Base-by-base conservation (phyloP, 305 asterid genomes). In the Fraxinus greggii region DNA sequence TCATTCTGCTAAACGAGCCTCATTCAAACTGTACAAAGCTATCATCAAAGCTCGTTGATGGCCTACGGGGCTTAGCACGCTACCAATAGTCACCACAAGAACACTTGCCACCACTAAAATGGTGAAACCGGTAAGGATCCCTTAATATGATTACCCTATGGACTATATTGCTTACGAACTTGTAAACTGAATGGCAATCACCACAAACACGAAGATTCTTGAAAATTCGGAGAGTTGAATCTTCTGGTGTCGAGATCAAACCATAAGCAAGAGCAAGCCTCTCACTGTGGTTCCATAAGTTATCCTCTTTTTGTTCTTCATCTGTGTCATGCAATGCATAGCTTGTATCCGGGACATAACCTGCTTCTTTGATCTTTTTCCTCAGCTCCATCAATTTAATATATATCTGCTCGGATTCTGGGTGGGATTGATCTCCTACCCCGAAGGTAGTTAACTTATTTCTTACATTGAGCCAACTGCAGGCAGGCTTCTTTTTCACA, bases 31-130 rank as follows among this genome's bases (percentile, higher is more conserved):
- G 28, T 56, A 56, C 9, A 56, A 51, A 51, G 63, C 24, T 51
- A 51, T 51, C 23, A 51, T 63, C 72, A 63, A 21, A 67, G 35
- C 36, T 67, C 38, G n/a, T 67, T 12, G 4, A 28, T 3, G 19
- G 17, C 36, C 51, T 67, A 31, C 6, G 7, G 1, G 12, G 4
- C 56, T 7, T 13, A 26, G 21, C 15, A 29, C 28, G 36, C 92
- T 93, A 94, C 98, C 98, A 94, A 75, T 89, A 94, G 83, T 94
- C 97, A 75, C 90, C 88, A 87, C 98, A 94, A 84, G 97, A 94
- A 85, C 98, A 93, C 72, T 85, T 86, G 26, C 97, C 96, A 45
- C 82, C 90, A 5, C 89, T 89, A 83, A 93, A 93, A 89, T 89
- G 98, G 90, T 94, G 98, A 87, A 94, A 93, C 82, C 96, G 77